Evolutionary conservation across 306 rosid species (phyloP).

Genomic region (Quercus gilva): DNA sequence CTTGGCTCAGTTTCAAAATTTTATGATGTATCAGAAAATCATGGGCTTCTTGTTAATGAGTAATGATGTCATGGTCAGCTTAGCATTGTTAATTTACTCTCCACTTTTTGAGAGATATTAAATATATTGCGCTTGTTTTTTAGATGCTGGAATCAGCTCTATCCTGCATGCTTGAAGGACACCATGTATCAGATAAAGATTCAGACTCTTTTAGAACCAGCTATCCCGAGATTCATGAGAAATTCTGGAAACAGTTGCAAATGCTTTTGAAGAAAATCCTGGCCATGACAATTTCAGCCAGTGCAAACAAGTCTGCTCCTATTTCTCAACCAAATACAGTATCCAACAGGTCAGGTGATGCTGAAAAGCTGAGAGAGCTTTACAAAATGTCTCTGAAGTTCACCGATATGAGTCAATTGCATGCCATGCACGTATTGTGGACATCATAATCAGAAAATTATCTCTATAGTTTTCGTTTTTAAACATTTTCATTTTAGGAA

Average conservation of each 20-base stretch:
- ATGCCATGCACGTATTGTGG: conserved; percentile 69
- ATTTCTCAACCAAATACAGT: conserved; percentile 41
- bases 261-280: conserved; percentile 84
- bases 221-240: conserved; percentile 57
- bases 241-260: conserved; percentile 80
- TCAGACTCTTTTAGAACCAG: conserved; percentile 37
- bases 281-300: conserved; percentile 44
- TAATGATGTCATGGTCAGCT: not conserved
- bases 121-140: conserved; percentile 15
- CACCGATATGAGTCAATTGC: conserved; percentile 49
- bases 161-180: conserved; percentile 82
- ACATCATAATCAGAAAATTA: conserved; percentile 32
- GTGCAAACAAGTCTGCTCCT: conserved; percentile 38
- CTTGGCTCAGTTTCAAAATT: not conserved
- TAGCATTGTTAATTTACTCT: not conserved
- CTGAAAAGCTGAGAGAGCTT: conserved; percentile 74
- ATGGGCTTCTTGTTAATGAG: not conserved
- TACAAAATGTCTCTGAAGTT: conserved; percentile 74
- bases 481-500: not conserved
- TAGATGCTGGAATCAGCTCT: conserved; percentile 85
- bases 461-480: not conserved
- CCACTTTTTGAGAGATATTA: not conserved
- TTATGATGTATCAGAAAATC: not conserved
- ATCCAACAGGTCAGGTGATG: conserved; percentile 53
- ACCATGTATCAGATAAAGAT: conserved; percentile 46